Evolutionary conservation across 495 filamentous ascomycete genomes (phyloP).

Genomic region (Acidiella bohemica): DNA sequence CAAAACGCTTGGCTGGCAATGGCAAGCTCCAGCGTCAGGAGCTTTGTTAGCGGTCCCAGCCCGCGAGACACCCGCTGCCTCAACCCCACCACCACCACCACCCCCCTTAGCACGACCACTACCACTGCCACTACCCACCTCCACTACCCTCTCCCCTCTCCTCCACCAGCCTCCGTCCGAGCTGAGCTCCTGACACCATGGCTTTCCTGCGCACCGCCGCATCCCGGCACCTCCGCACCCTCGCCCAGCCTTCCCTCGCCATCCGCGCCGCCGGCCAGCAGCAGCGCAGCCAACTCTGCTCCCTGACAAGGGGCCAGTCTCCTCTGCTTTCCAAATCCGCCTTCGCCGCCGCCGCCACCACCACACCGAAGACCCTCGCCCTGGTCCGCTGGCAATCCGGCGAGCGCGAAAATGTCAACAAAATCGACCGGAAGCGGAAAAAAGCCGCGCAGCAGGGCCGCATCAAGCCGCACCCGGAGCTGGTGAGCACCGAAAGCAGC

Average conservation of each 20-base stretch:
- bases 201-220: slow-evolving; percentile 27
- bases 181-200: not conserved
- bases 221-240: slow-evolving; percentile 19
- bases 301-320: too few relatives aligned
- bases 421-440: slow-evolving; percentile 34
- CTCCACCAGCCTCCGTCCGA: not conserved
- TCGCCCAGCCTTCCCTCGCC: slow-evolving; percentile 3
- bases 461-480: slow-evolving; percentile 43
- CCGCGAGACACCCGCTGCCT: too few relatives aligned
- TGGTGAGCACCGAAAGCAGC: slow-evolving; percentile 43
- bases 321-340: slow-evolving; percentile 13
- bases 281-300: too few relatives aligned
- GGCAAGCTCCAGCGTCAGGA: too few relatives aligned
- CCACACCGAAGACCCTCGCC: slow-evolving; percentile 6
- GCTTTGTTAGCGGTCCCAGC: too few relatives aligned
- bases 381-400: slow-evolving; percentile 2
- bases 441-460: slow-evolving; percentile 38
- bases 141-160: too few relatives aligned
- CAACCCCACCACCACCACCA: too few relatives aligned
- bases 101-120: too few relatives aligned
- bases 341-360: not conserved
- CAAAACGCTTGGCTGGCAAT: too few relatives aligned
- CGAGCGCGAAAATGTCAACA: slow-evolving; percentile 22
- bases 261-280: slow-evolving; percentile 3
- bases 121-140: too few relatives aligned